These are phyloP conservation scores for Aschersonia sp. DNA, from an alignment of 2,329 filamentous ascomycete species.

Conservation along the genomic window DNA sequence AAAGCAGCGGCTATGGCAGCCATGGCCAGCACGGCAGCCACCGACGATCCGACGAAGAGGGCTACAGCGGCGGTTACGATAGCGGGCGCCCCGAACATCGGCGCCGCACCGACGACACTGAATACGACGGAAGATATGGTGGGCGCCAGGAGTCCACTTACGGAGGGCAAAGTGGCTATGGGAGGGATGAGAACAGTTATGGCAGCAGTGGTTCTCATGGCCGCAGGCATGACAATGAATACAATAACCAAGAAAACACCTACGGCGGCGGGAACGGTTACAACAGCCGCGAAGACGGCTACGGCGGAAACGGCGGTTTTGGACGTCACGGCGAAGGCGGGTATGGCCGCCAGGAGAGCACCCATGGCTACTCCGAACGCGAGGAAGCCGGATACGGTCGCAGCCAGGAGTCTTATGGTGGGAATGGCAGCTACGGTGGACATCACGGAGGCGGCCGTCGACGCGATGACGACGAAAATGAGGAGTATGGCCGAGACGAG, in stretches of 20 bases:
- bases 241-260: conserved; percentile 10
- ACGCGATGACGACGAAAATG: conserved; percentile 9
- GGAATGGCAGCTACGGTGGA: conserved; percentile 4
- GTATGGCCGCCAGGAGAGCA: conserved; percentile 7
- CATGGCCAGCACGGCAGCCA: conserved; percentile 36
- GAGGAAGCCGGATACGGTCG: conserved; percentile 10
- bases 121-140: conserved; percentile 1
- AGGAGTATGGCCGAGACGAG: conserved; percentile 6
- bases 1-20: conserved; percentile 35
- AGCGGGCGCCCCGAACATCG: conserved; percentile 2
- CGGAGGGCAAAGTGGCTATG: conserved; percentile 1
- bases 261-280: conserved; percentile 10
- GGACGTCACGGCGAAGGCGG: conserved; percentile 5
- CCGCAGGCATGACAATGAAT: conserved; percentile 8
- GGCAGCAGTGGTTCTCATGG: conserved; percentile 7
- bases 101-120: background rate
- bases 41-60: conserved; percentile 13
- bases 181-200: conserved; percentile 8
- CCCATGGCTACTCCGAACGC: conserved; percentile 8
- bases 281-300: conserved; percentile 9
- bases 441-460: background rate
- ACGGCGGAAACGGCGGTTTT: conserved; percentile 9
- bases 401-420: conserved; percentile 7
- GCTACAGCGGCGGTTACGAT: conserved; percentile 6
- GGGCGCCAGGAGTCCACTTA: conserved; percentile 1